These are phyloP conservation scores for Dipteronia dyeriana DNA, from an alignment of 345 rosid species.

Conservation along the genomic window DNA sequence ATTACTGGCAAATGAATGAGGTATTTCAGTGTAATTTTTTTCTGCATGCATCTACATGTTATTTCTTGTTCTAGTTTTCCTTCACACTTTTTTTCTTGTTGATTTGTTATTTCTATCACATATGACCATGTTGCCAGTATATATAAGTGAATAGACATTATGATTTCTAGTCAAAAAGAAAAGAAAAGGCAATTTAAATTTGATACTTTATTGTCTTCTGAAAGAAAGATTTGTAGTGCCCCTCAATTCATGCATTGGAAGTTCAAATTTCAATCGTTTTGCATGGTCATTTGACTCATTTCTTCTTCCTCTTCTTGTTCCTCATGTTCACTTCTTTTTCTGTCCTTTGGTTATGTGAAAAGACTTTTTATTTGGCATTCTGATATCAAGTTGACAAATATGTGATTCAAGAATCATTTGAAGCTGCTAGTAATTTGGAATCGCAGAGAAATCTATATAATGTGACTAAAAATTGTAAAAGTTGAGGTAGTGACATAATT, in stretches of 20 bases:
- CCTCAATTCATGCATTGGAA: background rate
- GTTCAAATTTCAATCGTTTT: background rate
- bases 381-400: background rate
- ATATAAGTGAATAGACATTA: background rate
- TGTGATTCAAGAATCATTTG: background rate
- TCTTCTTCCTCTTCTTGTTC: background rate
- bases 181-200: background rate
- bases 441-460: background rate
- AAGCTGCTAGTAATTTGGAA: background rate
- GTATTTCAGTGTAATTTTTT: constrained; percentile 35
- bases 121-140: constrained; percentile 4
- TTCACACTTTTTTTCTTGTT: background rate
- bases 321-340: background rate
- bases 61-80: constrained; percentile 2
- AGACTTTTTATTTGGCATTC: background rate
- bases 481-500: background rate
- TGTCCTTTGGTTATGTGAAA: background rate
- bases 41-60: background rate
- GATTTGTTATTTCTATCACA: background rate
- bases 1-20: constrained; percentile 92
- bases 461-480: background rate
- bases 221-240: background rate
- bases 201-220: background rate
- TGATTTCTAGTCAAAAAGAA: background rate
- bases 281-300: background rate